These are phyloP conservation scores for Malassezia restricta DNA, from an alignment of 1,284 basidiomycete genomes.

Conservation along the genomic window DNA sequence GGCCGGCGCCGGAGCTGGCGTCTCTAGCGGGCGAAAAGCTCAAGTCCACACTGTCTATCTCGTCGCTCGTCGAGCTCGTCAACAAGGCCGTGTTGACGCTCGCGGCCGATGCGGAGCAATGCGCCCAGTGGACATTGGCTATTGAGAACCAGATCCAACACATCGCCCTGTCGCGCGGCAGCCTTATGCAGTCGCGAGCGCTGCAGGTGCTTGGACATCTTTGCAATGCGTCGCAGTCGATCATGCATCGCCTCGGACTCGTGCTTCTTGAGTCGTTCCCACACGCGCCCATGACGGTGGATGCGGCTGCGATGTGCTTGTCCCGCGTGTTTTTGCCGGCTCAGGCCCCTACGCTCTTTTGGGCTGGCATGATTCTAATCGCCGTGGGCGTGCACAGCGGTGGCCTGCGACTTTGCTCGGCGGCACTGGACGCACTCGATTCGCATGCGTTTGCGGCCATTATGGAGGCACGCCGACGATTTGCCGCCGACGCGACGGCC, in stretches of 20 bases:
- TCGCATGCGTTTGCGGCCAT: background rate
- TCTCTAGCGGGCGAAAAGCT: background rate
- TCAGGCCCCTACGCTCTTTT: slow-evolving; percentile 1
- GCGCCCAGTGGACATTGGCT: background rate
- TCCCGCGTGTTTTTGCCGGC: background rate
- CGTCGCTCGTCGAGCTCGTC: background rate
- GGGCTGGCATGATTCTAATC: slow-evolving; percentile 3
- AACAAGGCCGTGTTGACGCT: background rate
- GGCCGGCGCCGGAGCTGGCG: background rate
- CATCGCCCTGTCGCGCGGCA: background rate
- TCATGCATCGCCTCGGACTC: background rate
- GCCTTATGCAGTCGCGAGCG: background rate
- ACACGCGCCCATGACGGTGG: background rate
- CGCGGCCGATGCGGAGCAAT: background rate
- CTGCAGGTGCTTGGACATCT: background rate
- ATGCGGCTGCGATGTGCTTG: background rate
- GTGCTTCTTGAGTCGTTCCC: background rate
- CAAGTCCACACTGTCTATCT: background rate
- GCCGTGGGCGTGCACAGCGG: background rate
- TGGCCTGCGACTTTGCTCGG: background rate
- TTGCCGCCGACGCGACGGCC: background rate
- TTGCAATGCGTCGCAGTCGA: background rate
- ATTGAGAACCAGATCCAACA: background rate
- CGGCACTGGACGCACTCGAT: background rate
- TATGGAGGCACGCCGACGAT: background rate